Evolutionary conservation across 331 rosid genomes (phyloP), one percentile per base, ranked within the genome.

Genomic region (Quercus phellos): DNA sequence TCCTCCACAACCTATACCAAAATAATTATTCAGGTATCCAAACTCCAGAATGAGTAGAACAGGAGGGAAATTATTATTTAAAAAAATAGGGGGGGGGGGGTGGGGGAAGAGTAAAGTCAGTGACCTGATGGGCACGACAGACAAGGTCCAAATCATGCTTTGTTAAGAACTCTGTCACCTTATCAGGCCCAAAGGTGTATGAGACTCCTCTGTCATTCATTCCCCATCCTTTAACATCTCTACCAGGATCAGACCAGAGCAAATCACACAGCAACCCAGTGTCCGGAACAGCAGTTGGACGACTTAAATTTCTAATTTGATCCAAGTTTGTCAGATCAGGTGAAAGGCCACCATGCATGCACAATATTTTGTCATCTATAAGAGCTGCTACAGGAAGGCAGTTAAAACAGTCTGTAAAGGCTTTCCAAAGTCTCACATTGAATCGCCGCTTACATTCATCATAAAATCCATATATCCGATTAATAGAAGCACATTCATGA

Each of bases 341-440:
- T 71, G 98, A 94, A 72, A 94, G 98, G 73, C 98, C 98, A 83
- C 98, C 98, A 80, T 94, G 98, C 98, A 94, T 94, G 86, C 98
- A 94, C 86, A 94, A 83, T 82, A 94, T 94, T 77, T 90, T 94
- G 82, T 94, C 97, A 78, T 94, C 98, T 78, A 94, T 82, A 75
- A 94, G 89, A 78, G 98, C 98, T 35, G 98, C 98, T 77, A 94
- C 98, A 71, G 98, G 98, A 74, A 94, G 98, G 81, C 92, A 92
- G 86, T 94, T 94, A 79, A 94, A 94, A 82, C 85, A 81, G 46
- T 94, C 98, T 0, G 98, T 94, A 74, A 94, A 94, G 64, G 98
- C 87, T 80, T 92, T 94, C 98, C 98, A 94, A 24, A 94, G 98
- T 85, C 98, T 90, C 88, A 94, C 97, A 35, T 94, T 94, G 81